A percentile compares a stretch with the other conserved stretches of the same genome.
phyloP scores from a whole-genome alignment of 768 basidiomycete species.

The Suillus cothurnatus region DNA sequence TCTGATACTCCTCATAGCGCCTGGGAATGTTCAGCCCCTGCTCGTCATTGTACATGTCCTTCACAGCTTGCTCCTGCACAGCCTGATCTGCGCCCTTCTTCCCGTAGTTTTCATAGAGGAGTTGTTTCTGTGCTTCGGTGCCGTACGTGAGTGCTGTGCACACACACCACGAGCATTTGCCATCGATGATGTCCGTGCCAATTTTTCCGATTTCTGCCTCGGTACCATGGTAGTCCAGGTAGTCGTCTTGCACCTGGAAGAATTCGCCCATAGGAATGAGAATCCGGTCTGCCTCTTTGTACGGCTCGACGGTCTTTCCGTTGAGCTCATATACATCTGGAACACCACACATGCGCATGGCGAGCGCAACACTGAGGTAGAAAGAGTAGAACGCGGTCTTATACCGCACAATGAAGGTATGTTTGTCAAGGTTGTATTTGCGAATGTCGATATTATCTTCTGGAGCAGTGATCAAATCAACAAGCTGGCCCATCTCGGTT shows the following conservation, averaged over 20 bases:
- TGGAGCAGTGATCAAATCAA: slow-evolving; percentile 94
- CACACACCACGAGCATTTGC: slow-evolving; percentile 98
- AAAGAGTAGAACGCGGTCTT: slow-evolving; percentile 99
- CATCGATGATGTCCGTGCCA: slow-evolving; percentile 97
- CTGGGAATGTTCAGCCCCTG: slow-evolving; percentile 48
- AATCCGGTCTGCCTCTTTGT: slow-evolving; percentile 75
- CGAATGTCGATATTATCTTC: slow-evolving; percentile 85
- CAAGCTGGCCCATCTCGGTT: slow-evolving; percentile 95
- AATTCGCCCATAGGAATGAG: slow-evolving; percentile 94
- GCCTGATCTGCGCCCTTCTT: slow-evolving; percentile 45
- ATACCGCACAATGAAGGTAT: slow-evolving; percentile 91
- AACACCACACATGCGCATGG: slow-evolving; percentile 77
- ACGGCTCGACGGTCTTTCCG: slow-evolving; percentile 54
- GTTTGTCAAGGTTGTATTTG: slow-evolving; percentile 86
- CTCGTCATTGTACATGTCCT: slow-evolving; percentile 66
- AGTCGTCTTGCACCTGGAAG: slow-evolving; percentile 99
- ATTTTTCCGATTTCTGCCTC: slow-evolving; percentile 95
- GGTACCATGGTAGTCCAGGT: slow-evolving; percentile 87
- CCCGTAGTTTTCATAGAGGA: slow-evolving; percentile 72
- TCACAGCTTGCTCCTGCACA: slow-evolving; percentile 56
- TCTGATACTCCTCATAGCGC: slow-evolving; percentile 80
- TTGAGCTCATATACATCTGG: slow-evolving; percentile 48
- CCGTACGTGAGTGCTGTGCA: slow-evolving; percentile 77
- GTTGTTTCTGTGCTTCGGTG: slow-evolving; percentile 53
- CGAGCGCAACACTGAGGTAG: slow-evolving; percentile 96